phyloP scores from a whole-genome alignment of 495 filamentous ascomycete species.

The Hypoxylon rickii region DNA sequence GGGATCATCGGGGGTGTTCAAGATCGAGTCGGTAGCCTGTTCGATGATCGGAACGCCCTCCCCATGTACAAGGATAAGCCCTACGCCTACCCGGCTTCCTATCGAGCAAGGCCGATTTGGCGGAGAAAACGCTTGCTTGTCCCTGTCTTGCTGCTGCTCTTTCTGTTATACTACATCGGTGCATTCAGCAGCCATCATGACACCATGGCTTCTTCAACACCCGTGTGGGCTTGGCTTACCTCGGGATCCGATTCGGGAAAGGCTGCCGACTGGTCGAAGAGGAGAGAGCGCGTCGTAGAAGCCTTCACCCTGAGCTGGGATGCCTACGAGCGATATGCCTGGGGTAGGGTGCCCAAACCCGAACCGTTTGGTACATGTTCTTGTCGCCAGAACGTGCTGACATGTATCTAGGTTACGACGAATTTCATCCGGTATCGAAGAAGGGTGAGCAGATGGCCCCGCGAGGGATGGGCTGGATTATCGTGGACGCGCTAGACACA shows the following conservation, averaged over 20 bases:
- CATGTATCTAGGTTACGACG: constrained; percentile 69
- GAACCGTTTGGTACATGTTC: neutral
- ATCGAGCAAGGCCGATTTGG: constrained; percentile 52
- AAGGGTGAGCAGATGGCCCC: constrained; percentile 80
- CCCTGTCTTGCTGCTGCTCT: constrained; percentile 48
- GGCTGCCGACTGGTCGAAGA: constrained; percentile 68
- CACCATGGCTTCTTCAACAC: constrained; percentile 31
- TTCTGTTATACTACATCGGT: constrained; percentile 65
- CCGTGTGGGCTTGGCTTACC: constrained; percentile 51
- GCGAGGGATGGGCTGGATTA: constrained; percentile 92
- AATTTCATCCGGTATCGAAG: constrained; percentile 82
- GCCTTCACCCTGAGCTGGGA: constrained; percentile 89
- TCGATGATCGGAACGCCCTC: constrained; percentile 63
- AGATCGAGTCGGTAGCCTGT: constrained; percentile 48
- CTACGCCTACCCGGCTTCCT: constrained; percentile 66
- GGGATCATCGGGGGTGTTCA: constrained; percentile 53
- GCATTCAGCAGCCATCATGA: constrained; percentile 49
- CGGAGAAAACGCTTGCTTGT: constrained; percentile 53
- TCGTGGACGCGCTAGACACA: constrained; percentile 93
- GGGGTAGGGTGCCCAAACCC: constrained; percentile 66
- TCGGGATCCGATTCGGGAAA: constrained; percentile 40
- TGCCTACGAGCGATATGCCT: constrained; percentile 89
- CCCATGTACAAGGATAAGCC: constrained; percentile 99
- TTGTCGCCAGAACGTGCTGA: constrained; percentile 11
- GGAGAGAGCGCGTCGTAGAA: constrained; percentile 85